Conservation (phyloP, 768 basidiomycete species). For the Russula sp. region DNA sequence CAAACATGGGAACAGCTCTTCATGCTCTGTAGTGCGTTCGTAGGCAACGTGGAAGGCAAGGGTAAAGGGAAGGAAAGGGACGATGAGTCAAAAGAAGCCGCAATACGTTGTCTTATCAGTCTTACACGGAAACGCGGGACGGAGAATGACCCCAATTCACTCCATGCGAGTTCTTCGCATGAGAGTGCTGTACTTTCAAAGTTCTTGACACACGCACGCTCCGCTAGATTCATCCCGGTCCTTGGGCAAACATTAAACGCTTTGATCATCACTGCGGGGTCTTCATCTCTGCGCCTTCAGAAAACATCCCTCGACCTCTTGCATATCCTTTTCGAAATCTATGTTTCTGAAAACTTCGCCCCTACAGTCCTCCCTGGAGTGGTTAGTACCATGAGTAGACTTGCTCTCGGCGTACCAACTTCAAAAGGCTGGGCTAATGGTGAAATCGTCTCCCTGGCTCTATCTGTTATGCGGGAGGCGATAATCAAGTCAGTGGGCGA, state of each 20-base stretch:
- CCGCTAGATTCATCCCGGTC: slow-evolving; percentile 58
- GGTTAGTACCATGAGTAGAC: slow-evolving; percentile 68
- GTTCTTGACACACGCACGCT: slow-evolving; percentile 37
- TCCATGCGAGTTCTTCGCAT: slow-evolving; percentile 11
- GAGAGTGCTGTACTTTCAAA: slow-evolving; percentile 34
- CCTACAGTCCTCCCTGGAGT: slow-evolving; percentile 81
- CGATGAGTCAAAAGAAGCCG: slow-evolving; percentile 79
- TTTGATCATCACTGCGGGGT: slow-evolving; percentile 53
- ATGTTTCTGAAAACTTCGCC: slow-evolving; percentile 45
- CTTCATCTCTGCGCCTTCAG: slow-evolving; percentile 58
- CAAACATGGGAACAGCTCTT: slow-evolving; percentile 82
- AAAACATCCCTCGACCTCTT: slow-evolving; percentile 54
- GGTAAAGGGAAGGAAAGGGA: slow-evolving; percentile 63
- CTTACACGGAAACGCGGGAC: slow-evolving; percentile 51
- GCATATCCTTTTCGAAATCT: slow-evolving; percentile 43
- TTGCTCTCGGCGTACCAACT: slow-evolving; percentile 50
- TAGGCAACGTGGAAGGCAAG: slow-evolving; percentile 60
- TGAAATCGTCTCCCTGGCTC: slow-evolving; percentile 52
- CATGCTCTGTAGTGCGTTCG: slow-evolving; percentile 60
- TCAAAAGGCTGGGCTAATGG: slow-evolving; percentile 69
- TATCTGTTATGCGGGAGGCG: slow-evolving; percentile 49
- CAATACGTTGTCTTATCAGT: slow-evolving; percentile 56
- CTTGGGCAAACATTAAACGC: slow-evolving; percentile 79
- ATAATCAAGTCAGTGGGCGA: slow-evolving; percentile 62
- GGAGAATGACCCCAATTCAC: slow-evolving; percentile 35